These are phyloP conservation scores for Zygnema circumcarinatum DNA, from an alignment of 139 green algal genomes.

Conservation along the genomic window DNA sequence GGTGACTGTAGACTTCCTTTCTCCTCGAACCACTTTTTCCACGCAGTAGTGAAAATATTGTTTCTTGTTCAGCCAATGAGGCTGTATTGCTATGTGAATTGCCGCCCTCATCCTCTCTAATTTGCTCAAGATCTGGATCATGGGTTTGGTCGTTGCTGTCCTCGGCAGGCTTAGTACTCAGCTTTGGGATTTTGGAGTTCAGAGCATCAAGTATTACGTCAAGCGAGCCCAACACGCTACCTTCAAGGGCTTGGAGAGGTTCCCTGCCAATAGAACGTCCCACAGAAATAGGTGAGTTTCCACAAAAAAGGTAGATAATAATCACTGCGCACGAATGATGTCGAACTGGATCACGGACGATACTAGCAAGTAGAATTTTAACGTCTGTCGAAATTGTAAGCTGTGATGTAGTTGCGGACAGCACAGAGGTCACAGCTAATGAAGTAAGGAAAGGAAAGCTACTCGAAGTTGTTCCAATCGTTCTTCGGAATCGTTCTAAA, in stretches of 20 bases:
- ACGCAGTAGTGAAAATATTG: background rate
- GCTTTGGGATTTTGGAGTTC: background rate
- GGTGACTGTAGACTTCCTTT: background rate
- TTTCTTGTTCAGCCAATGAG: background rate
- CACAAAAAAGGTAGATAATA: background rate
- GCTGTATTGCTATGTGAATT: background rate
- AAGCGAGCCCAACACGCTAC: background rate
- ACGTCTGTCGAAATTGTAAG: background rate
- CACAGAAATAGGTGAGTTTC: background rate
- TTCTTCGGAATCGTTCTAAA: background rate
- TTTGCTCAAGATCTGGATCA: background rate
- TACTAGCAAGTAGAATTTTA: background rate
- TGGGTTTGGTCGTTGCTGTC: background rate
- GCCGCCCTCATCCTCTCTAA: too few species aligned
- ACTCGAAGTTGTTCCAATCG: background rate
- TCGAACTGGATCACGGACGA: background rate
- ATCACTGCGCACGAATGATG: background rate
- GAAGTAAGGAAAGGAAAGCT: background rate
- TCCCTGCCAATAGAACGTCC: background rate
- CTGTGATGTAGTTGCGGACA: background rate
- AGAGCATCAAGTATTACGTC: background rate
- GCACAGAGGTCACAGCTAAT: background rate
- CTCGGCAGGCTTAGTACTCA: background rate
- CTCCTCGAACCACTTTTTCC: background rate
- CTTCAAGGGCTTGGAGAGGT: background rate